phyloP scores from a whole-genome alignment of 192 early-diverging fungal genomes.

The Umbelopsis vinacea region DNA sequence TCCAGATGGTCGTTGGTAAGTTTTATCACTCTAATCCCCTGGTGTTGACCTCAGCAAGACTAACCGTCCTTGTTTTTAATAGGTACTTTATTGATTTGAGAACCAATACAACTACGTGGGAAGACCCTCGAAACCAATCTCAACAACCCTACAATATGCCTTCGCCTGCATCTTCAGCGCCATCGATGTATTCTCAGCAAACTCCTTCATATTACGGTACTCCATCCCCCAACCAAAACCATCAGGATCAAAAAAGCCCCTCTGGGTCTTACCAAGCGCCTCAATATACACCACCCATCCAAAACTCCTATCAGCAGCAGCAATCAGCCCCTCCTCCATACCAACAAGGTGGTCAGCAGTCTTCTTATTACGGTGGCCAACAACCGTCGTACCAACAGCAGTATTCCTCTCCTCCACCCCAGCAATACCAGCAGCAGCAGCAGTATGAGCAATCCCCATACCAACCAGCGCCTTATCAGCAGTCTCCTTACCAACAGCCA shows the following conservation, averaged over 20 bases:
- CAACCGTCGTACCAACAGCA: background rate
- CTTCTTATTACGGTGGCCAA: background rate
- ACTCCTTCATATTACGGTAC: background rate
- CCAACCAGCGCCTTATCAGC: conserved; percentile 17
- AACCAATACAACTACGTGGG: conserved; percentile 13
- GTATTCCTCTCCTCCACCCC: background rate
- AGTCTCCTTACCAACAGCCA: conserved; percentile 13
- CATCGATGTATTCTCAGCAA: background rate
- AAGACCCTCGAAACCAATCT: background rate
- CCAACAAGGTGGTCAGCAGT: background rate
- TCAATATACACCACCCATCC: background rate
- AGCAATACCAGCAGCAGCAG: background rate
- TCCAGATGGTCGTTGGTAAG: conserved; percentile 16
- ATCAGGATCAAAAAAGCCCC: background rate
- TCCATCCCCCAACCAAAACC: background rate
- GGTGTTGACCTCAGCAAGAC: background rate
- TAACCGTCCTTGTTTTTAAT: background rate
- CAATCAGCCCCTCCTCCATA: background rate
- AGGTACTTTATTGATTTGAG: conserved; percentile 21
- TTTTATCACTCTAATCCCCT: background rate
- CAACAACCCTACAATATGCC: conserved; percentile 5
- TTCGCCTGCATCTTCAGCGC: background rate
- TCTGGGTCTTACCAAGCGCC: background rate
- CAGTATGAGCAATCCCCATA: background rate
- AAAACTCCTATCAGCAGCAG: background rate